Percentiles rank a stretch among this genome's conserved stretches.
These are phyloP conservation scores for Viola odorata DNA, from an alignment of 345 rosid genomes.

Conservation along the genomic window DNA sequence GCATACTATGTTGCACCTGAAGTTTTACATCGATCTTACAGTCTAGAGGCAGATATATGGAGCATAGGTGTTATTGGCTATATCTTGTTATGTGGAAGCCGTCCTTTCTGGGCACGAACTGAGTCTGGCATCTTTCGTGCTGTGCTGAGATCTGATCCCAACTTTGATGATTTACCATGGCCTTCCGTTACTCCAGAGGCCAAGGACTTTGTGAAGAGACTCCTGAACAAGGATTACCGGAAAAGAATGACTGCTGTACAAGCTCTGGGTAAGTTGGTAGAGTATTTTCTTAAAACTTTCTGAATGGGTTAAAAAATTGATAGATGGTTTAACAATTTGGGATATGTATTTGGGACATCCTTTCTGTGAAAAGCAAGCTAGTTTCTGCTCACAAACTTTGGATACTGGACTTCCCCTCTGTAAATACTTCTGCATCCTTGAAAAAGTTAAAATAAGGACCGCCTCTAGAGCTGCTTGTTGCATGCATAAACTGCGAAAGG, in stretches of 20 bases:
- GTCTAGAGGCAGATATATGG: slow-evolving; percentile 95
- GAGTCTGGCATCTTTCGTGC: slow-evolving; percentile 97
- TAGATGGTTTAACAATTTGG: background rate
- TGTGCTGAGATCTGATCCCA: slow-evolving; percentile 88
- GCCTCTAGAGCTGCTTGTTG: background rate
- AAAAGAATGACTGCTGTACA: slow-evolving; percentile 98
- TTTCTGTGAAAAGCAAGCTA: background rate
- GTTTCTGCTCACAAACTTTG: background rate
- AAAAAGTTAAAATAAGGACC: background rate
- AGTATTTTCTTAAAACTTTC: background rate
- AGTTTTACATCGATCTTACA: slow-evolving; percentile 95
- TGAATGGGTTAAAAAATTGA: background rate
- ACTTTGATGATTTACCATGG: slow-evolving; percentile 89
- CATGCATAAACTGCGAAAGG: background rate
- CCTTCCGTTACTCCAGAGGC: slow-evolving; percentile 77
- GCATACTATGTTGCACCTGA: slow-evolving; percentile 98
- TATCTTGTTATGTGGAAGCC: slow-evolving; percentile 91
- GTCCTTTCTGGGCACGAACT: slow-evolving; percentile 92
- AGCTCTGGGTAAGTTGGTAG: slow-evolving; percentile 62
- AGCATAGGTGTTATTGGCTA: slow-evolving; percentile 92
- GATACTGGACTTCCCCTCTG: background rate
- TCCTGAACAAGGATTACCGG: slow-evolving; percentile 87
- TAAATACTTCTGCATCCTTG: background rate
- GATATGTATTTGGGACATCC: background rate
- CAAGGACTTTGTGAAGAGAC: slow-evolving; percentile 87